Base-by-base conservation (phyloP, 1,284 basidiomycete species). In the Pascua guehoae region DNA sequence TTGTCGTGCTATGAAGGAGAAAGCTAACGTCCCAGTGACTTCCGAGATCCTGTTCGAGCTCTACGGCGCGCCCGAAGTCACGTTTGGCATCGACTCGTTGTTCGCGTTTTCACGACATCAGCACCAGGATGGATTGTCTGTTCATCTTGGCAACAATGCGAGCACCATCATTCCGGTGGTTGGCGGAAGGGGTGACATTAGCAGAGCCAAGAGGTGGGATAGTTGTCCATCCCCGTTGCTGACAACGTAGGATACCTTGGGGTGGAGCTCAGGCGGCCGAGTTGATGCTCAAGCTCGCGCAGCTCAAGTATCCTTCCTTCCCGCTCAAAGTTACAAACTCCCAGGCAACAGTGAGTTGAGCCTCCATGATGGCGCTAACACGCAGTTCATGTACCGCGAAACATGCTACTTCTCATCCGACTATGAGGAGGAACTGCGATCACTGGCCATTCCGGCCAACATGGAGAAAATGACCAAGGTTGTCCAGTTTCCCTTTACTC, bases 31-130 rank as follows among this genome's bases (percentile, higher is more conserved):
- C 14, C 10, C 67, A 89, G 89, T 96, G 59, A 96, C 93, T 32
- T 94, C 93, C 1, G 96, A 99, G 72, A 84, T 99, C 24, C 84
- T 98, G 75, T 99, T 99, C 71, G 96, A 99, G 79, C 85, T 87
- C 48, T 99, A 98, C 73, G 83, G 83, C 15, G 91, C 88, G 1
- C 94, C 94, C 0, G 86, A 87, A 3, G 81, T 98, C 47, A 82
- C 88, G 14, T 98, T 91, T 74, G 91, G 91, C 57, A 80, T 98
- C 62, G 96, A 99, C 72, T 88, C 89, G 8, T 80, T 95, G 56
- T 95, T 97, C 83, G 92, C 94, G 1, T 94, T 96, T 68, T 91
- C 82, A 49, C 58, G 70, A 8, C 70, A 72, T 39, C 57, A 66
- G 51, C 65, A 69, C 36, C 48, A 61, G 46, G 89, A 93, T 62